Conservation (phyloP, 805 yeast genomes). For the Lachancea thermotolerans region DNA sequence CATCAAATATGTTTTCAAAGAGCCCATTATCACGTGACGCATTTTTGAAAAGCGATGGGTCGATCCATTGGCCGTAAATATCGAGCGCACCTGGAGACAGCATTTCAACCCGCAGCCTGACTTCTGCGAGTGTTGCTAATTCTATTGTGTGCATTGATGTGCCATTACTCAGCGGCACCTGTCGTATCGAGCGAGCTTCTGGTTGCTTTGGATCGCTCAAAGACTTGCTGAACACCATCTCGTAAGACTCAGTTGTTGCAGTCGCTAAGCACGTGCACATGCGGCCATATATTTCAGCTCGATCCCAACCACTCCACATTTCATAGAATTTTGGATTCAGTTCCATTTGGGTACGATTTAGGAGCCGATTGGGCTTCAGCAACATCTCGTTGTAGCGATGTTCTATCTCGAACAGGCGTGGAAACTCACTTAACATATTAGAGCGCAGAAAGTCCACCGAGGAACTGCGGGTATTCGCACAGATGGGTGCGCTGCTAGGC, state of each 20-base stretch:
- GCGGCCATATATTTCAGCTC: neutral
- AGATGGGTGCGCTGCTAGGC: neutral
- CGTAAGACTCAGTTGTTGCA: slow-evolving; percentile 26
- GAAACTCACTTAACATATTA: slow-evolving; percentile 1
- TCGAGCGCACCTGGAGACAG: slow-evolving; percentile 38
- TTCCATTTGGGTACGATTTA: slow-evolving; percentile 25
- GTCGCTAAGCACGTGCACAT: slow-evolving; percentile 10
- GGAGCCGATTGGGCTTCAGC: slow-evolving; percentile 36
- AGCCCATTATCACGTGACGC: slow-evolving; percentile 7
- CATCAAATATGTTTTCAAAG: slow-evolving; percentile 7
- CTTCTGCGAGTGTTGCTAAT: slow-evolving; percentile 1
- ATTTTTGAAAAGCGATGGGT: slow-evolving; percentile 15
- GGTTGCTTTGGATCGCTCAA: neutral
- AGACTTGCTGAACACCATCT: slow-evolving; percentile 22
- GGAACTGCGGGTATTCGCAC: neutral
- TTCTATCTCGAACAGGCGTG: slow-evolving; percentile 39
- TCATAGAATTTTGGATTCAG: slow-evolving; percentile 29
- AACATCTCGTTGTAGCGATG: slow-evolving; percentile 35
- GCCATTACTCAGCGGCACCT: neutral
- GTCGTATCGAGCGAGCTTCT: neutral
- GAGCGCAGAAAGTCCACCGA: neutral
- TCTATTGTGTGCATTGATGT: neutral
- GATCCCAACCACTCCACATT: slow-evolving; percentile 21
- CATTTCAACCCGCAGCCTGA: slow-evolving; percentile 41
- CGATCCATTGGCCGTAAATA: slow-evolving; percentile 31